phyloP scores from a whole-genome alignment of 2,329 filamentous ascomycete species.

The Sclerotinia spermophila region DNA sequence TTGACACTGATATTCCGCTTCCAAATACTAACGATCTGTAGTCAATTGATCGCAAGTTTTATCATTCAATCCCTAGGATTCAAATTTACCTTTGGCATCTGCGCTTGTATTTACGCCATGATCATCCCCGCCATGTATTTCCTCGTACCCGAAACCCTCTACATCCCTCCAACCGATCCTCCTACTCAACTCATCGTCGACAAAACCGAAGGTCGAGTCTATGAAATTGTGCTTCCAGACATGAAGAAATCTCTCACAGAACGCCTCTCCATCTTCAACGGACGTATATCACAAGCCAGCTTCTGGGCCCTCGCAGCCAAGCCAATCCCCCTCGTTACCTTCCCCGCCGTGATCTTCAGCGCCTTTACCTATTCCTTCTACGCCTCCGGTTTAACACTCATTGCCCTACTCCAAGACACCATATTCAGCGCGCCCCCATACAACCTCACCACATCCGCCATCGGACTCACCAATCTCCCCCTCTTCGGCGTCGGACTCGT shows the following conservation, averaged over 20 bases:
- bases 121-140: constrained; percentile 44
- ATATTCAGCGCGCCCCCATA: constrained; percentile 29
- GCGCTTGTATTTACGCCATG: constrained; percentile 42
- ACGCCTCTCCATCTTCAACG: constrained; percentile 40
- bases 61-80: constrained; percentile 40
- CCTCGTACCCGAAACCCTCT: constrained; percentile 45
- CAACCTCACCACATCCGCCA: constrained; percentile 25
- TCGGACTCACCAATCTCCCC: constrained; percentile 28
- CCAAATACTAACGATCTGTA: constrained; percentile 21
- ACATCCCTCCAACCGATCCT: constrained; percentile 21
- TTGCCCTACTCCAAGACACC: constrained; percentile 28
- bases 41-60: constrained; percentile 43
- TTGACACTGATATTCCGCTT: neutral
- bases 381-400: constrained; percentile 29
- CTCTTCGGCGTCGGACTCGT: constrained; percentile 33
- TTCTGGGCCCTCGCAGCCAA: constrained; percentile 41
- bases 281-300: constrained; percentile 39
- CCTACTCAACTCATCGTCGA: constrained; percentile 29
- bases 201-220: constrained; percentile 29
- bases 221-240: constrained; percentile 31
- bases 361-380: constrained; percentile 30
- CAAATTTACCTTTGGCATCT: constrained; percentile 40
- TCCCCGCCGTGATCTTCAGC: constrained; percentile 43
- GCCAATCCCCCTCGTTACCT: constrained; percentile 49
- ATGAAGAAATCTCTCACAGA: constrained; percentile 38